phyloP scores from a whole-genome alignment of 2,329 filamentous ascomycete species.

The Sporothrix variecibatus region DNA sequence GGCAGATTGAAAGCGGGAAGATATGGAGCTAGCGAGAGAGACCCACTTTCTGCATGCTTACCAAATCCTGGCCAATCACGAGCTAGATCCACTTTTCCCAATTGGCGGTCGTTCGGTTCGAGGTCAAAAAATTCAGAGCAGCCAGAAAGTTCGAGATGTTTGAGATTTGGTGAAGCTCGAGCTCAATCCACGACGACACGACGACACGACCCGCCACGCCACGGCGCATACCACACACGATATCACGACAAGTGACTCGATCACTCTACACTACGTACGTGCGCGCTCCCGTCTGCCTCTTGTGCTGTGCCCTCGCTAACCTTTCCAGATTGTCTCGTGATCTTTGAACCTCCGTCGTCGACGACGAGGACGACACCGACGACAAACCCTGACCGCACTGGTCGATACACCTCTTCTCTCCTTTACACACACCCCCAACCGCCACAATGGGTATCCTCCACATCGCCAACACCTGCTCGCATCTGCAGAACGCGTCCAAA shows the following conservation, averaged over 20 bases:
- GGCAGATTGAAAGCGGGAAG: neutral
- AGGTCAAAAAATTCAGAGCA: constrained; percentile 12
- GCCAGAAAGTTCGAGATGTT: neutral
- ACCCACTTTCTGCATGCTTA: neutral
- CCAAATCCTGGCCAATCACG: neutral
- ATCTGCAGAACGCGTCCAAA: constrained; percentile 84
- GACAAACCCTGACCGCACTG: neutral
- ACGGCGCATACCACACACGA: neutral
- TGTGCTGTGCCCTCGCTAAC: neutral
- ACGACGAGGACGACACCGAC: neutral
- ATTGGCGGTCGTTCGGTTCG: neutral
- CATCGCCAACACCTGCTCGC: constrained; percentile 80
- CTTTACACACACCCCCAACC: neutral
- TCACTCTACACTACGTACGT: neutral
- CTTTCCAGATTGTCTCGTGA: constrained; percentile 10
- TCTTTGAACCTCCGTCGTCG: neutral
- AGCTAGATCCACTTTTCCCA: neutral
- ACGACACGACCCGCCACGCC: neutral
- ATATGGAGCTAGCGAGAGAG: neutral
- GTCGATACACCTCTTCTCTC: neutral
- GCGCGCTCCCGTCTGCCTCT: too few species aligned
- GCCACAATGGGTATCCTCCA: constrained; percentile 58
- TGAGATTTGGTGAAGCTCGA: neutral
- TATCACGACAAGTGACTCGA: neutral
- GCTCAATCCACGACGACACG: constrained; percentile 12